These are phyloP conservation scores for Penicillium sumatraense DNA, from an alignment of 2,329 filamentous ascomycete genomes.

Conservation along the genomic window DNA sequence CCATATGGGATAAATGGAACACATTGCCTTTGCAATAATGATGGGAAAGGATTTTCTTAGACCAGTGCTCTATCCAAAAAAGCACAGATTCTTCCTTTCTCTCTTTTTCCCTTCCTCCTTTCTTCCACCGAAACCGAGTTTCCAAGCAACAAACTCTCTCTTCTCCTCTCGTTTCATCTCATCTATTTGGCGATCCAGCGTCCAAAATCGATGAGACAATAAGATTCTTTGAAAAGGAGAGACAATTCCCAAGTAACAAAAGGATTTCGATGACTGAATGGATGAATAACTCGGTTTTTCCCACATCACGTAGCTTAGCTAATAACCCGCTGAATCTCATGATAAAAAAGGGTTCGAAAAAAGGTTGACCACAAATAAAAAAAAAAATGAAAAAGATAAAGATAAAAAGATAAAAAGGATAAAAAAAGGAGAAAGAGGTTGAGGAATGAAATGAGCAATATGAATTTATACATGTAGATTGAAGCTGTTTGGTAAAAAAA, in stretches of 20 bases:
- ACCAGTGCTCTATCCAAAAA: no score
- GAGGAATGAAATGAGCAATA: constrained; percentile 16
- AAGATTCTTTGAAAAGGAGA: no score
- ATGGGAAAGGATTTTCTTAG: no score
- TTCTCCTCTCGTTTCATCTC: constrained; percentile 6
- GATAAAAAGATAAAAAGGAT: constrained; percentile 29
- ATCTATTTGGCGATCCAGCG: constrained; percentile 45
- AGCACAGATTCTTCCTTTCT: not conserved
- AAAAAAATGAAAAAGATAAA: constrained; percentile 32
- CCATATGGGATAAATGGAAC: no score
- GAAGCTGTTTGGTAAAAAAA: constrained; percentile 30
- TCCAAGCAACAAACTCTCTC: no score
- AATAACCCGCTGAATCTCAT: constrained; percentile 39
- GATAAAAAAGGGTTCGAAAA: constrained; percentile 22
- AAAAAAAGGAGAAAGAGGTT: constrained; percentile 24
- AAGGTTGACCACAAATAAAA: constrained; percentile 27
- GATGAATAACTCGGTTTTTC: constrained; percentile 17
- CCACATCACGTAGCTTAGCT: constrained; percentile 38
- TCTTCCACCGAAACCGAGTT: no score
- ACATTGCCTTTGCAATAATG: no score
- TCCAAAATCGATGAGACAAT: no score
- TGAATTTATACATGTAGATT: constrained; percentile 42
- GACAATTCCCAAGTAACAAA: no score
- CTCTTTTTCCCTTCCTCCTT: no score
- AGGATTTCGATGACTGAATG: constrained; percentile 14